These are phyloP conservation scores for Gaeumannomyces sp. DNA, from an alignment of 2,329 filamentous ascomycete genomes.

Conservation along the genomic window DNA sequence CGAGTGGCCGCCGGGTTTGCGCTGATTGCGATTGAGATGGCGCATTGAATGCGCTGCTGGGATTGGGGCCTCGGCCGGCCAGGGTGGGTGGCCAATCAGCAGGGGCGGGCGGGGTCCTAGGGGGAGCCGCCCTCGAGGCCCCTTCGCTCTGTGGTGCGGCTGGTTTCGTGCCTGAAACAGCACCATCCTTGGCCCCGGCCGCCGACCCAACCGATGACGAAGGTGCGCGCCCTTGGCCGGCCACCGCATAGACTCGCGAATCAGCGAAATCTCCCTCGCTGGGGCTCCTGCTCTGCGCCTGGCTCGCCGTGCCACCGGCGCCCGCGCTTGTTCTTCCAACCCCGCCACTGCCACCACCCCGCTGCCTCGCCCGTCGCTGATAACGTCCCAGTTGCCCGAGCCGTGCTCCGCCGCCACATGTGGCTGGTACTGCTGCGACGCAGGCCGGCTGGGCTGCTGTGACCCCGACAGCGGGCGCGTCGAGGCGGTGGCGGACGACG, in stretches of 20 bases:
- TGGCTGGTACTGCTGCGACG: slow-evolving; percentile 10
- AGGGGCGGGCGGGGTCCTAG: slow-evolving; percentile 22
- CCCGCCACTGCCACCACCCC: not conserved
- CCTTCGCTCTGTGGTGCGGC: slow-evolving; percentile 20
- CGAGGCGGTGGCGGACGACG: slow-evolving; percentile 12
- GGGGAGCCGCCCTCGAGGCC: slow-evolving; percentile 18
- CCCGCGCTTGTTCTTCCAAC: too few relatives aligned
- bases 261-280: slow-evolving; percentile 13
- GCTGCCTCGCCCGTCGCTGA: too few relatives aligned
- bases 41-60: slow-evolving; percentile 30
- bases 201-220: slow-evolving; percentile 28
- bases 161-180: slow-evolving; percentile 42
- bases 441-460: not conserved
- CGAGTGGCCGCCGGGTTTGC: not conserved
- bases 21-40: slow-evolving; percentile 19
- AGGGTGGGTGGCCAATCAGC: slow-evolving; percentile 1
- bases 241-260: slow-evolving; percentile 18
- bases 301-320: too few relatives aligned
- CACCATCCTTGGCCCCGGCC: slow-evolving; percentile 28
- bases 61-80: slow-evolving; percentile 24
- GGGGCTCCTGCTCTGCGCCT: not conserved
- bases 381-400: too few relatives aligned
- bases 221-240: slow-evolving; percentile 25
- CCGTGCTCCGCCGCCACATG: not conserved
- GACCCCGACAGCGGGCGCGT: slow-evolving; percentile 10